phyloP scores from a whole-genome alignment of 768 basidiomycete genomes.

The Lanmaoa pseudosensibilis region DNA sequence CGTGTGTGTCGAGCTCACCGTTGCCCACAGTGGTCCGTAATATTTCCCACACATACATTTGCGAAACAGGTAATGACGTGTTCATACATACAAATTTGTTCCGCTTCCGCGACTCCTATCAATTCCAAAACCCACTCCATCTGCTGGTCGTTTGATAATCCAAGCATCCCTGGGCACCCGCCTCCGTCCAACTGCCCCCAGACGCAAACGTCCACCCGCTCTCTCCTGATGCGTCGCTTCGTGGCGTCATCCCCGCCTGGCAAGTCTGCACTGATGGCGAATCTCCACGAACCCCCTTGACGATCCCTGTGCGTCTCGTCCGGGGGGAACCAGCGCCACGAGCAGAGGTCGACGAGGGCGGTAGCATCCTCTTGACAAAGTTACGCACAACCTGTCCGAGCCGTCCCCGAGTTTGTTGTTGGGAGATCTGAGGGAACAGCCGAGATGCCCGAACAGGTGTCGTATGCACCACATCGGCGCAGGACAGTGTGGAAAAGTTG shows the following conservation, averaged over 20 bases:
- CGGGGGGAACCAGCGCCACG: not conserved
- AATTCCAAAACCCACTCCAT: slow-evolving; percentile 27
- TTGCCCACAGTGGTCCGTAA: not conserved
- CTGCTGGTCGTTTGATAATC: slow-evolving; percentile 10
- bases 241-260: slow-evolving; percentile 10
- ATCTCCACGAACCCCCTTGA: not conserved
- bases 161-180: not conserved
- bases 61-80: not conserved
- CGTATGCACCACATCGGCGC: not conserved
- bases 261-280: not conserved
- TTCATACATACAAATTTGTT: not conserved
- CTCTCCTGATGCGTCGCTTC: slow-evolving; percentile 15
- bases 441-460: not conserved
- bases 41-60: not conserved
- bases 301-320: not conserved
- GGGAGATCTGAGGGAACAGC: not conserved
- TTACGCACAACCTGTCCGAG: slow-evolving; percentile 23
- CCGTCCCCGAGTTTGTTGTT: slow-evolving; percentile 12
- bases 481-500: slow-evolving; percentile 19
- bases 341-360: slow-evolving; percentile 6
- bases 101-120: not conserved
- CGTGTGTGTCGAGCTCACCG: not conserved
- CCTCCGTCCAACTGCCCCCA: slow-evolving; percentile 6
- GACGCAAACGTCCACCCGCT: slow-evolving; percentile 25
- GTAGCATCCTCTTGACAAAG: slow-evolving; percentile 24